phyloP scores from a whole-genome alignment of 768 basidiomycete genomes.

The Russula griseocarnosa region DNA sequence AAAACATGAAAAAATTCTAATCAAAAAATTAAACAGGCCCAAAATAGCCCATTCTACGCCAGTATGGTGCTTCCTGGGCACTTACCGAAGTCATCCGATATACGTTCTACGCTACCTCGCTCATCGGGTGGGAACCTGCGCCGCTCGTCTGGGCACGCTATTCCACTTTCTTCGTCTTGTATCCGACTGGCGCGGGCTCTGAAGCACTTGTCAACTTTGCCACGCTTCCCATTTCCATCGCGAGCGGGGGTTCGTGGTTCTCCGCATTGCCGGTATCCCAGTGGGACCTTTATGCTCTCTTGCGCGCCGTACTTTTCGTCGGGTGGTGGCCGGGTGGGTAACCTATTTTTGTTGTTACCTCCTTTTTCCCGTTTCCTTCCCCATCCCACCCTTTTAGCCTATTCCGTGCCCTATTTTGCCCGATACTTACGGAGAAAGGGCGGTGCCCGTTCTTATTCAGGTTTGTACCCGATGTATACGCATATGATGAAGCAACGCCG shows the following conservation, averaged over 20 bases:
- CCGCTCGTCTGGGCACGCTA: conserved; percentile 73
- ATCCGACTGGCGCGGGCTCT: conserved; percentile 86
- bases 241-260: conserved; percentile 30
- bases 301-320: conserved; percentile 52
- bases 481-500: conserved; percentile 57
- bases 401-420: background rate
- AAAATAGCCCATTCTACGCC: conserved; percentile 72
- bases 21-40: conserved; percentile 46
- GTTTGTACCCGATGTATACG: conserved; percentile 52
- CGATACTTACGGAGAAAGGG: conserved; percentile 1
- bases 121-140: conserved; percentile 50
- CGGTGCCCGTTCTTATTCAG: conserved; percentile 30
- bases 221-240: conserved; percentile 54
- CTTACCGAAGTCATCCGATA: conserved; percentile 90
- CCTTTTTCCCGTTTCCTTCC: background rate
- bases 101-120: conserved; percentile 70
- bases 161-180: conserved; percentile 90
- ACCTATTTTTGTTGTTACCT: background rate
- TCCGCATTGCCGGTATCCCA: conserved; percentile 34
- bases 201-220: conserved; percentile 83
- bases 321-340: conserved; percentile 87
- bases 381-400: background rate
- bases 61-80: conserved; percentile 95
- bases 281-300: conserved; percentile 40
- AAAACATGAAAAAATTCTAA: background rate